Evolutionary conservation across 805 yeast genomes (phyloP), one percentile per base, ranked within the genome.

Genomic region (Alloascoidea africana): DNA sequence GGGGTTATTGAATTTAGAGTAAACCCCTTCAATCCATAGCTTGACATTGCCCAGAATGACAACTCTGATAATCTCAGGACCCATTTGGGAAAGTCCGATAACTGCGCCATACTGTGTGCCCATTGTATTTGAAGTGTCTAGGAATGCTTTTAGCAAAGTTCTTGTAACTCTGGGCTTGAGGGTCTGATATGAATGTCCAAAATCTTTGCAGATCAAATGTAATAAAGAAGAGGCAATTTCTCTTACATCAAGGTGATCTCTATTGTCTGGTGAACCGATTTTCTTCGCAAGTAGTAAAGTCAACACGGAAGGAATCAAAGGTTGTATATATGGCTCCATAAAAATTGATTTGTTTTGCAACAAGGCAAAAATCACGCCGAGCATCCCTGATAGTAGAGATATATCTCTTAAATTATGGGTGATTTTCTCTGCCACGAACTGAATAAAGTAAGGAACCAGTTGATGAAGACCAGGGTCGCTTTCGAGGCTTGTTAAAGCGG

Each of bases 401-500:
- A 82, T 63, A 50, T 80, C 78, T 47, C 81, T 73, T 47, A 89
- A 65, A 50, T 85, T 89, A 52, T 84, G 79, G 0, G 97, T 84
- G 40, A 91, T 75, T 47, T 93, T 94, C 52, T 91, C 99, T 4
- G 96, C 94, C 27, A 86, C 84, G 52, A 91, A 87, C 53, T 91
- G 97, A 37, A 91, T 87, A 49, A 91, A 83, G 54, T 91, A 91
- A 2, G 99, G 99, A 3, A 93, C 91, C 36, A 91, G 60, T 57
- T 91, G 99, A 61, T 91, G 98, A 40, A 91, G 61, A 23, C 99
- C 99, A 2, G 96, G 95, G 53, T 91, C 99, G 18, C 82, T 76
- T 41, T 82, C 73, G 42, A 91, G 62, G 5, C 95, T 82, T 18
- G 78, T 76, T 39, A 91, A 63, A 2, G 96, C 96, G 0, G 96